These are phyloP conservation scores for Ophiostoma sp. DNA, from an alignment of 2,329 filamentous ascomycete species.

Conservation along the genomic window DNA sequence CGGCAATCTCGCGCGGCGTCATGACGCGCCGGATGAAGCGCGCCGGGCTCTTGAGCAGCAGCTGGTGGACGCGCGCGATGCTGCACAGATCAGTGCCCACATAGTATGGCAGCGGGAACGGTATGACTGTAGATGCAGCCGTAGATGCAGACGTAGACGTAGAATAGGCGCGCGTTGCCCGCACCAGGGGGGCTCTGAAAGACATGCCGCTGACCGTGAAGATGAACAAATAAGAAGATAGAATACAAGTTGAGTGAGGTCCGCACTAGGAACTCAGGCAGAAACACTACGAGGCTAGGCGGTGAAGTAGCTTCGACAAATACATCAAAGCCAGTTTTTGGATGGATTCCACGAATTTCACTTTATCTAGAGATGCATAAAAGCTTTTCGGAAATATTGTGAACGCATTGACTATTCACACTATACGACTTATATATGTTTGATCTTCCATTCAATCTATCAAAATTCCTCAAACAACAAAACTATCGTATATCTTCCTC, in stretches of 20 bases:
- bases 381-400: not conserved
- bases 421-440: not conserved
- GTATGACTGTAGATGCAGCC: not conserved
- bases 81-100: constrained; percentile 77
- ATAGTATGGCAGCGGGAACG: constrained; percentile 39
- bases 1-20: constrained; percentile 37
- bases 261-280: not conserved
- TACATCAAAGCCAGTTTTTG: not conserved
- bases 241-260: not conserved
- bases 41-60: constrained; percentile 43
- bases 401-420: not conserved
- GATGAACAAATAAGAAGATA: not conserved
- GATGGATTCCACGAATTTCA: not conserved
- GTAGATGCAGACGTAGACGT: not conserved
- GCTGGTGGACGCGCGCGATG: constrained; percentile 56
- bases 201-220: not conserved
- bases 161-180: not conserved
- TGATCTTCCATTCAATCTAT: not conserved
- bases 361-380: not conserved
- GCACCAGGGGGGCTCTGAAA: not conserved
- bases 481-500: not conserved
- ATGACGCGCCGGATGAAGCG: constrained; percentile 49
- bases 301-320: not conserved
- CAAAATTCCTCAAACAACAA: not conserved
- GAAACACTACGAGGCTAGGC: not conserved